phyloP scores from a whole-genome alignment of 2,329 filamentous ascomycete species.

The Lachnellula suecica region DNA sequence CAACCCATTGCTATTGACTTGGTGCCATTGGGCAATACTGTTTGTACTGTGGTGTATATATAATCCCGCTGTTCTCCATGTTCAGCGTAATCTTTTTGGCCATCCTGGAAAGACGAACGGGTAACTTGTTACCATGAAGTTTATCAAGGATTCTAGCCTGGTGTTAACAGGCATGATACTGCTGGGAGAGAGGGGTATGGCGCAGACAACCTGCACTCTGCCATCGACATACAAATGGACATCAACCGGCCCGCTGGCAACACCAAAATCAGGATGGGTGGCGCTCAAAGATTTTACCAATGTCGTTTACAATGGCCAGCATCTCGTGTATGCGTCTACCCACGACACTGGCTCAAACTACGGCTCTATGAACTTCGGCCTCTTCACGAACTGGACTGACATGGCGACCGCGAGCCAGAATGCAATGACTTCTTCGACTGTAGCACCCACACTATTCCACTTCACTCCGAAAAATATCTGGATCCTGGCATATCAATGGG shows the following conservation, averaged over 20 bases:
- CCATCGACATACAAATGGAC: constrained; percentile 57
- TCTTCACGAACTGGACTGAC: constrained; percentile 51
- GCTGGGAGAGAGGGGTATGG: not conserved
- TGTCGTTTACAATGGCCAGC: constrained; percentile 53
- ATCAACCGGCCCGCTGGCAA: constrained; percentile 48
- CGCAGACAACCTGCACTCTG: constrained; percentile 42
- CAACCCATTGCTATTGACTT: too few species aligned
- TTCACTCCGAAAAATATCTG: constrained; percentile 60
- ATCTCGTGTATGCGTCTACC: constrained; percentile 59
- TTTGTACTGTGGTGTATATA: too few species aligned
- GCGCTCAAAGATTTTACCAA: constrained; percentile 64
- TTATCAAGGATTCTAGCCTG: too few species aligned
- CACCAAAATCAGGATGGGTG: constrained; percentile 52
- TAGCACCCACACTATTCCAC: constrained; percentile 63
- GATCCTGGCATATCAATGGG: constrained; percentile 69
- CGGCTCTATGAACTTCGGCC: constrained; percentile 58
- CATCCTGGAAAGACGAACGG: too few species aligned
- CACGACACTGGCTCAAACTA: constrained; percentile 44
- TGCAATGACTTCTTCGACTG: constrained; percentile 43
- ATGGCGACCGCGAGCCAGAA: constrained; percentile 54
- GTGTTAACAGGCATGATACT: not conserved
- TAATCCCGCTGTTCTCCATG: too few species aligned
- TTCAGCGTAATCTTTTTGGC: too few species aligned
- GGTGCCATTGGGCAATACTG: too few species aligned
- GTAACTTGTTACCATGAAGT: constrained; percentile 2